phyloP scores from a whole-genome alignment of 768 basidiomycete genomes.

The Royoungia palumana region DNA sequence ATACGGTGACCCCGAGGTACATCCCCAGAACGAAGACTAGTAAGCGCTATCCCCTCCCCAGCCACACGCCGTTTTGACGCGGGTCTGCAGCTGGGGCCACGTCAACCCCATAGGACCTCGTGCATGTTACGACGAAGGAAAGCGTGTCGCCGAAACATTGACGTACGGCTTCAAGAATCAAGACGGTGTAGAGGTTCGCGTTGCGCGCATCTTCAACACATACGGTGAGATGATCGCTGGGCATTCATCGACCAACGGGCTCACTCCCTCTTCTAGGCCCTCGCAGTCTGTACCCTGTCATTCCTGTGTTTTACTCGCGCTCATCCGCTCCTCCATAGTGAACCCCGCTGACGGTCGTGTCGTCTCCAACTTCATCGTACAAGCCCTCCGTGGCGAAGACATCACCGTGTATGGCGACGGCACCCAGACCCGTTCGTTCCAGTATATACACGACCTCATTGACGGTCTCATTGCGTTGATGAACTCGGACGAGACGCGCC shows the following conservation, averaged over 20 bases:
- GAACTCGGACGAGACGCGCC: slow-evolving; percentile 91
- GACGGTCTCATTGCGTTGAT: slow-evolving; percentile 92
- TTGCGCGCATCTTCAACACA: slow-evolving; percentile 98
- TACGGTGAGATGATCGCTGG: slow-evolving; percentile 48
- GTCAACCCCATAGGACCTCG: slow-evolving; percentile 98
- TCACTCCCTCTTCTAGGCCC: slow-evolving; percentile 38
- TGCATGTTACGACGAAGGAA: slow-evolving; percentile 99
- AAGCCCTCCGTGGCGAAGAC: slow-evolving; percentile 93
- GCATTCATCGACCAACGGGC: neutral
- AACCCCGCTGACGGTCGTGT: slow-evolving; percentile 96
- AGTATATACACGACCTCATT: slow-evolving; percentile 96
- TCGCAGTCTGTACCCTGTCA: slow-evolving; percentile 56
- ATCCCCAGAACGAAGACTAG: slow-evolving; percentile 96
- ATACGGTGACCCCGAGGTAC: slow-evolving; percentile 97
- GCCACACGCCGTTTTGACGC: slow-evolving; percentile 13
- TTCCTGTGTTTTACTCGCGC: slow-evolving; percentile 10
- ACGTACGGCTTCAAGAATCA: slow-evolving; percentile 96
- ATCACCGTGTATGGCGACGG: slow-evolving; percentile 98
- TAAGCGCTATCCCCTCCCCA: slow-evolving; percentile 37
- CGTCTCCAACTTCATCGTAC: slow-evolving; percentile 98
- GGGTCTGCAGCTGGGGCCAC: slow-evolving; percentile 82
- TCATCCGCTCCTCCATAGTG: slow-evolving; percentile 50
- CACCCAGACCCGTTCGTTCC: slow-evolving; percentile 91
- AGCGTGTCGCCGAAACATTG: slow-evolving; percentile 96
- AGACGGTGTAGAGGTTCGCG: slow-evolving; percentile 92